Base-by-base conservation (phyloP, 2,329 filamentous ascomycete genomes). In the Tolypocladium album region DNA sequence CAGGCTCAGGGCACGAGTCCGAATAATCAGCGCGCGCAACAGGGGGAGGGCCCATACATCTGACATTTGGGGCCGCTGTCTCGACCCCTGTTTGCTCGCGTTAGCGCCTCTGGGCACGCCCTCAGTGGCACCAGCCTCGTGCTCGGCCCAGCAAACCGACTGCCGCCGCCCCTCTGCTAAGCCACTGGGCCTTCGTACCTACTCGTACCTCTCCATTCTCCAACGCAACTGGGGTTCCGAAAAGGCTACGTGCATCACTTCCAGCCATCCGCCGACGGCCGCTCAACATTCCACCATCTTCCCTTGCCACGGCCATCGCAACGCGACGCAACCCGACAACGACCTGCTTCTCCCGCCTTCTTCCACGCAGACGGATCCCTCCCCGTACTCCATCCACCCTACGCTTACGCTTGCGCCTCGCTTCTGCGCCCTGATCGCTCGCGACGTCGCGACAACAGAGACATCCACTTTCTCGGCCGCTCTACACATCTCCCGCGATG, bases 401-500 rank as follows among this genome's bases (percentile, higher is more conserved):
- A n/a, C 57, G 43, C 43, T 6, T 31, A 22, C 57, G 22, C 50
- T 36, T 45, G 40, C 39, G 20, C 11, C 40, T 24, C 27, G 55
- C 40, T 45, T 39, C 57, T 58, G 59, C 52, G 58, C 62, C 58
- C 62, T 55, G 58, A 50, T 12, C 59, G 38, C 58, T 59, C 55
- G 61, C 59, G 57, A 55, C 60, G 27, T 61, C 40, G 61, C 59
- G 55, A 61, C 22, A 58, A 53, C 52, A 55, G 13, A 27, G 59
- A 55, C 50, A 20, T 34, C 50, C 27, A 27, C 9, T 36, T 53
- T 11, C 17, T 52, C 31, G 57, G 47, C 31, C 56, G 55, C 47
- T 59, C 56, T 58, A 63, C 57, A 60, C 61, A 67, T 22, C 65
- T 69, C 70, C 67, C 79, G 86, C 77, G 64, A 88, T 88, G 86